Percentiles rank a stretch among this genome's conserved stretches.
Conservation (phyloP, 305 asterid species). For the Rubia balearica region DNA sequence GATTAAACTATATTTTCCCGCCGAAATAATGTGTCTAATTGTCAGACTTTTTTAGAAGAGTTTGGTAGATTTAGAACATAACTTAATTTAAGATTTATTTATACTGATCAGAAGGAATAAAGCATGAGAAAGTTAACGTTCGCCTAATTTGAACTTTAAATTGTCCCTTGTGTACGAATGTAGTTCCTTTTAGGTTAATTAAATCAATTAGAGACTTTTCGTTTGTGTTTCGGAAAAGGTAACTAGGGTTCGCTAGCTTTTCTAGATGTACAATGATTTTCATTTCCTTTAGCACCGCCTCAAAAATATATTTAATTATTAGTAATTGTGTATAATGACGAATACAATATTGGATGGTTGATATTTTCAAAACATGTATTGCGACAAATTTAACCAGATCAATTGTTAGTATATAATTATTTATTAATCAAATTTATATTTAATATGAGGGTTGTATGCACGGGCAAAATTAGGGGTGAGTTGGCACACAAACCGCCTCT, state of each 20-base stretch:
- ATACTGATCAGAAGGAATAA: conserved; percentile 1
- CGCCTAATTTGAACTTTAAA: not conserved
- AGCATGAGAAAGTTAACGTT: not conserved
- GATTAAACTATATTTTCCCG: conserved; percentile 7
- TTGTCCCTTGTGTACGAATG: not conserved
- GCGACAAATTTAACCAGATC: too few species aligned
- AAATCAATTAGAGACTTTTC: not conserved
- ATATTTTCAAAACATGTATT: too few species aligned
- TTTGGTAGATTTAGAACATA: not conserved
- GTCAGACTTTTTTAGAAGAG: conserved; percentile 4
- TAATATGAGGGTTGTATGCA: too few species aligned
- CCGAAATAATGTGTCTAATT: not conserved
- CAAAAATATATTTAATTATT: too few species aligned
- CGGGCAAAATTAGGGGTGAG: too few species aligned
- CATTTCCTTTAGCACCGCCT: too few species aligned
- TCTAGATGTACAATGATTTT: too few species aligned
- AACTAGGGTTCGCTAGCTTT: not conserved
- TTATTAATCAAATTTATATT: too few species aligned
- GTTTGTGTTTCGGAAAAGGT: not conserved
- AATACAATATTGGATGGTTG: too few species aligned
- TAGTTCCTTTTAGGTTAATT: not conserved
- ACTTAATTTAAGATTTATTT: not conserved
- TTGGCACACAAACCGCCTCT: too few species aligned
- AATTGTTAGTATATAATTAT: too few species aligned
- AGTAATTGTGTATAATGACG: too few species aligned